phyloP scores from a whole-genome alignment of 2,329 filamentous ascomycete genomes.

The Clonostachys solani region DNA sequence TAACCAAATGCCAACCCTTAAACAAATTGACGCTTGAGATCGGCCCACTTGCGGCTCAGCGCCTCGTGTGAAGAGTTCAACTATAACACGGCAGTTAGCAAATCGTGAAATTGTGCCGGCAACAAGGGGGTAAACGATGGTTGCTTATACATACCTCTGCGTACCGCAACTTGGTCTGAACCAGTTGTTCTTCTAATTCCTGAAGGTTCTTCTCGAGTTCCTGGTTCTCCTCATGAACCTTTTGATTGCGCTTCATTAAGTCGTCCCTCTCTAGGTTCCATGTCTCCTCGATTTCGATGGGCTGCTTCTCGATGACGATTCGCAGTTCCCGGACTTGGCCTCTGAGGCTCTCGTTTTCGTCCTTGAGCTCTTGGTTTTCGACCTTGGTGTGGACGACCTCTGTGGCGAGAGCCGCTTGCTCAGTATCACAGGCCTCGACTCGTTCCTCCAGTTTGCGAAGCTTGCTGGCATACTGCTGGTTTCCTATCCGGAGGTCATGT shows the following conservation, averaged over 20 bases:
- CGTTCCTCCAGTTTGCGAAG: slow-evolving; percentile 86
- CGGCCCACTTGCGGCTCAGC: slow-evolving; percentile 72
- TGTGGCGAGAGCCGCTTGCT: slow-evolving; percentile 87
- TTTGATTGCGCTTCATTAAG: slow-evolving; percentile 86
- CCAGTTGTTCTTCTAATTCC: slow-evolving; percentile 88
- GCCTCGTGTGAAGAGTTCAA: slow-evolving; percentile 68
- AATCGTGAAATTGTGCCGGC: not conserved
- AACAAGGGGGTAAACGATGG: not conserved
- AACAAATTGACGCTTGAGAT: slow-evolving; percentile 59
- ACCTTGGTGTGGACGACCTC: slow-evolving; percentile 91
- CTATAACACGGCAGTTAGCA: slow-evolving; percentile 29
- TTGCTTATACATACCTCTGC: slow-evolving; percentile 71
- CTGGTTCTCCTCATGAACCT: slow-evolving; percentile 91
- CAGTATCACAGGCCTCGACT: slow-evolving; percentile 80
- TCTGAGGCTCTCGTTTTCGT: slow-evolving; percentile 84
- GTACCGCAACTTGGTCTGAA: slow-evolving; percentile 90
- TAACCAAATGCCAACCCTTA: slow-evolving; percentile 10
- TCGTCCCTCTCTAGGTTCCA: slow-evolving; percentile 84
- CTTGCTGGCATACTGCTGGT: slow-evolving; percentile 64
- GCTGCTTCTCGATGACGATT: slow-evolving; percentile 83
- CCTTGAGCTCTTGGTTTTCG: slow-evolving; percentile 82
- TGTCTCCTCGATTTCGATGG: slow-evolving; percentile 77
- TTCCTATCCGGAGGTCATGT: slow-evolving; percentile 64
- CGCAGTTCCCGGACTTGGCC: slow-evolving; percentile 83
- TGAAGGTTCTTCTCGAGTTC: slow-evolving; percentile 82